Evolutionary conservation across 768 basidiomycete genomes (phyloP).

Genomic region (Naganishia vaughanmartiniae): DNA sequence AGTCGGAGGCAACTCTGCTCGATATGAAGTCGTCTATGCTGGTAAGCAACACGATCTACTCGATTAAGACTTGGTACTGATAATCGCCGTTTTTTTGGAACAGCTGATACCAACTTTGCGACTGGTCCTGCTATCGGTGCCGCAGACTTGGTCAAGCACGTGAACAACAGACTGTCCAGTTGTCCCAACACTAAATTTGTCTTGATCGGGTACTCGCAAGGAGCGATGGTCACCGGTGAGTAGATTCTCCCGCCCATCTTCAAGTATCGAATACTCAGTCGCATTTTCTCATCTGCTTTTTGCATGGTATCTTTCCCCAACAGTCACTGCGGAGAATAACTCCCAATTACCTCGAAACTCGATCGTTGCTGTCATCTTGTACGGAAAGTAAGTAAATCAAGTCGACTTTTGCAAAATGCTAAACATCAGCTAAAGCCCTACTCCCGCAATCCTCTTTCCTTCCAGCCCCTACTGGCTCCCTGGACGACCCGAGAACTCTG

Average conservation of each 20-base stretch:
- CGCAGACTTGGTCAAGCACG: slow-evolving; percentile 15
- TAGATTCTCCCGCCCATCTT: background rate
- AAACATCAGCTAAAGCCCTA: too few species aligned
- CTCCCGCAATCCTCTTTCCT: background rate
- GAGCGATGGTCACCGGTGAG: slow-evolving; percentile 7
- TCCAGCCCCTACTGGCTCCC: slow-evolving; percentile 21
- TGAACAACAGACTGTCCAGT: background rate
- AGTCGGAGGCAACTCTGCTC: background rate
- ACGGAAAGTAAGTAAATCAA: slow-evolving; percentile 13
- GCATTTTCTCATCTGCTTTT: background rate
- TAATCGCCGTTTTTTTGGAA: background rate
- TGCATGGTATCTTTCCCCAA: too few species aligned
- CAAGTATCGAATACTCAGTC: background rate
- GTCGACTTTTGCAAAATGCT: background rate
- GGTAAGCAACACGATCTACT: background rate
- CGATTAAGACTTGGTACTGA: background rate
- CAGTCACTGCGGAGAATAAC: slow-evolving; percentile 21
- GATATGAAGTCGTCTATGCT: slow-evolving; percentile 12
- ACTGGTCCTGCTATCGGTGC: slow-evolving; percentile 16
- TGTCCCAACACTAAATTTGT: slow-evolving; percentile 24
- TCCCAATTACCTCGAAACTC: background rate
- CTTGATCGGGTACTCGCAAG: slow-evolving; percentile 21
- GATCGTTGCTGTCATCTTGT: slow-evolving; percentile 15
- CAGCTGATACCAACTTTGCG: slow-evolving; percentile 14
- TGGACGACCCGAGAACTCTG: slow-evolving; percentile 10